Percentiles rank a stretch among this genome's conserved stretches.
Conservation (phyloP, 2,329 filamentous ascomycete species). For the Claviceps spartinae region DNA sequence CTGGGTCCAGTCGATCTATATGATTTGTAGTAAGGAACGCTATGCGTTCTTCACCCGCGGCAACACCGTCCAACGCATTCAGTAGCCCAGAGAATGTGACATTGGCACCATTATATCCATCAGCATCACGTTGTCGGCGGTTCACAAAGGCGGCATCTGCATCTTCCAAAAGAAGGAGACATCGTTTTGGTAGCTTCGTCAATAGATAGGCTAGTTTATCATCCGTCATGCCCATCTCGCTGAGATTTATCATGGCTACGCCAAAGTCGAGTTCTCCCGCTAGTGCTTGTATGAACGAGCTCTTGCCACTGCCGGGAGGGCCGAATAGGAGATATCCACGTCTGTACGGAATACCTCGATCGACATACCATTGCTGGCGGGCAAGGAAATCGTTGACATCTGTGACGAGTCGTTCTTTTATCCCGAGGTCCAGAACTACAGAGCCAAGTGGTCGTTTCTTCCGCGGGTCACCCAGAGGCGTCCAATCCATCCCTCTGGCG, state of each 20-base stretch:
- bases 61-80: conserved; percentile 80
- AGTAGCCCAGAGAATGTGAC: conserved; percentile 90
- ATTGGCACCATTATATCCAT: conserved; percentile 76
- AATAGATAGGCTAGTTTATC: conserved; percentile 77
- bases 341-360: conserved; percentile 87
- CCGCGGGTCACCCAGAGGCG: conserved; percentile 67
- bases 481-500: conserved; percentile 73
- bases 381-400: conserved; percentile 75
- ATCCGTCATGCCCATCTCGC: conserved; percentile 79
- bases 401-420: conserved; percentile 66
- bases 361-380: conserved; percentile 76
- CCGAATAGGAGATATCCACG: conserved; percentile 82
- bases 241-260: conserved; percentile 84
- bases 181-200: conserved; percentile 71
- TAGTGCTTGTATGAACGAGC: conserved; percentile 88
- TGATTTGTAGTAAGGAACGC: conserved; percentile 93
- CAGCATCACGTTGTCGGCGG: conserved; percentile 58
- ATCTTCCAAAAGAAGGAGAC: conserved; percentile 74
- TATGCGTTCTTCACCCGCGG: conserved; percentile 85
- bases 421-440: conserved; percentile 70
- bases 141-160: conserved; percentile 85
- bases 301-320: conserved; percentile 84
- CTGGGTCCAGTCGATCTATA: conserved; percentile 76
- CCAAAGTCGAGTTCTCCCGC: conserved; percentile 87
- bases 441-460: conserved; percentile 79